A percentile compares a stretch with the other conserved stretches of the same genome.
phyloP scores from a whole-genome alignment of 2,329 filamentous ascomycete genomes.

The Neophaeococcomyces aloes region DNA sequence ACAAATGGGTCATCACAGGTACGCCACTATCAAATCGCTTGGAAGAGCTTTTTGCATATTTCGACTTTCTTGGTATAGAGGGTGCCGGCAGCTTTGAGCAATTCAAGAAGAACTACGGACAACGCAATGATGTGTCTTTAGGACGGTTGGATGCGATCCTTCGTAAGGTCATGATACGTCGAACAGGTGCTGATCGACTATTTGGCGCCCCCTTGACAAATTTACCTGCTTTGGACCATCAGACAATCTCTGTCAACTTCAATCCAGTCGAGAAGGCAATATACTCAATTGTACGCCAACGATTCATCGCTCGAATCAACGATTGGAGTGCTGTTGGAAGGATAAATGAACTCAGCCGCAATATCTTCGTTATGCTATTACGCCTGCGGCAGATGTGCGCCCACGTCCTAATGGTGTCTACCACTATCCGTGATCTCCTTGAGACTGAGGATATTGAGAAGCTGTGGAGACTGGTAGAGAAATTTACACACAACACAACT shows the following conservation, averaged over 20 bases:
- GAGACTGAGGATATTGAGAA: conserved; percentile 36
- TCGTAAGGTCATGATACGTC: conserved; percentile 41
- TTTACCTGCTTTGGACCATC: conserved; percentile 40
- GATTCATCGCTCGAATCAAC: conserved; percentile 37
- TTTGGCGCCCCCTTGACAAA: conserved; percentile 45
- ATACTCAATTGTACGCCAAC: conserved; percentile 41
- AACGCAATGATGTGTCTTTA: conserved; percentile 12
- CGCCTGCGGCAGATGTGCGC: conserved; percentile 43
- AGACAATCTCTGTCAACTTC: conserved; percentile 37
- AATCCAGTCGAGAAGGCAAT: conserved; percentile 42
- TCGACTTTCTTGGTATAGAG: conserved; percentile 29
- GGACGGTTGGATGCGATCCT: conserved; percentile 25
- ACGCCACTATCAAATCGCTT: conserved; percentile 32
- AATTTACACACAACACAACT: not conserved
- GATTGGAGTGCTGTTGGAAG: conserved; percentile 18
- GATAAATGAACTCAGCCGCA: conserved; percentile 25
- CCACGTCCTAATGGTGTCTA: conserved; percentile 40
- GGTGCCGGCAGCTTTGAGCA: conserved; percentile 19
- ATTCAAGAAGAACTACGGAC: conserved; percentile 24
- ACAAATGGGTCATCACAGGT: conserved; percentile 31
- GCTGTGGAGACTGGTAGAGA: conserved; percentile 26
- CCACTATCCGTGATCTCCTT: conserved; percentile 36
- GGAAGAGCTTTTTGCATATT: conserved; percentile 32
- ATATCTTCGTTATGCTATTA: conserved; percentile 39
- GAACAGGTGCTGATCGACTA: conserved; percentile 45